Base-by-base conservation (phyloP, 768 basidiomycete genomes). In the Nidularia sp. region DNA sequence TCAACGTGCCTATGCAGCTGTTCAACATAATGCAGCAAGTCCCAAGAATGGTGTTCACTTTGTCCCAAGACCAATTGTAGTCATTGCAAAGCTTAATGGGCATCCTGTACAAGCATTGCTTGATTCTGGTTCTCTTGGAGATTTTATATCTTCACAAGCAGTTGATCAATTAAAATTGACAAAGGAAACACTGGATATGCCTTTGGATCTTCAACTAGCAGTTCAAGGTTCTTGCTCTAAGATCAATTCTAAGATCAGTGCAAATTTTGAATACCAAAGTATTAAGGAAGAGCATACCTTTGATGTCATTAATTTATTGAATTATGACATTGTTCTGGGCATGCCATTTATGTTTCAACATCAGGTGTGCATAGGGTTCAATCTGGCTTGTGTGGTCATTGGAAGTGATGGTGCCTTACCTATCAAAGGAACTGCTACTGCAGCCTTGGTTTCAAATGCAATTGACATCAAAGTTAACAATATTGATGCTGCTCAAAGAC, bases 241-340 rank as follows among this genome's bases (percentile, higher is more conserved):
- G 33, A 60, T 77, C 1, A 74, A 70, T 45, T 59, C 45, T 36
- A 56, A 67, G 0, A 55, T 57, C 0, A 53, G 36, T 0, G 66
- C 56, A 0, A 10, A 60, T 0, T 55, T 76, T 8, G 42, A 57
- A 18, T 76, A 75, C 52, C 72, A 74, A 49, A 25, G 15, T 0
- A 68, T 76, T 1, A 48, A 60, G 6, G 61, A 62, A 9, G 15
- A 42, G 2, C 55, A 59, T 0, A 8, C 32, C 2, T 74, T 75
- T 50, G 63, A 74, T 47, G 58, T 79, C 0, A 64, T 65, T 0
- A 78, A 78, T 49, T 2, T 78, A 0, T 62, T 65, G 0, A 65
- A 53, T 6, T 77, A 80, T 49, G 70, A 79, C 46, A 0, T 73
- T 0, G 72, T 77, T 2, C 56, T 77, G 0, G 71, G 76, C 1